Conservation (phyloP, 2,329 filamentous ascomycete species). For the Beauveria bassiana region DNA sequence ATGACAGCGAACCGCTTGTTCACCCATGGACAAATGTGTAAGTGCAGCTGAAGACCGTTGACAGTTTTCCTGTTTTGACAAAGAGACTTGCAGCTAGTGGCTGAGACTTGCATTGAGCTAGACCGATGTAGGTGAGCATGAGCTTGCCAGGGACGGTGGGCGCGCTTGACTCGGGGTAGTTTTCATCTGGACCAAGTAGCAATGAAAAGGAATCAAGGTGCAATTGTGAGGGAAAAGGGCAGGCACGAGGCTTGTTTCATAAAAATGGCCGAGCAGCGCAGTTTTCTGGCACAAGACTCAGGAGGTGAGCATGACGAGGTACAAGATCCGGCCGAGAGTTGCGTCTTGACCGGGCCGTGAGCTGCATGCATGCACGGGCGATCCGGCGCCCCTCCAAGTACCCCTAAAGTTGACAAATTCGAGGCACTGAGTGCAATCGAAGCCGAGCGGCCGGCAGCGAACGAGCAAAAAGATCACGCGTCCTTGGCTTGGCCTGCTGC, state of each 20-base stretch:
- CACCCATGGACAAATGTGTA: background rate
- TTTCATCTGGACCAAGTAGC: background rate
- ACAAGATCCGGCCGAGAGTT: slow-evolving; percentile 2
- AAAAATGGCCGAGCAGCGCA: background rate
- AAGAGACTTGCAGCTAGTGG: background rate
- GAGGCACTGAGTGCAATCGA: background rate
- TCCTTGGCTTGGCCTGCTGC: background rate
- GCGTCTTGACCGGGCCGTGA: background rate
- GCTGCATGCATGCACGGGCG: slow-evolving; percentile 1
- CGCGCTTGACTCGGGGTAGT: background rate
- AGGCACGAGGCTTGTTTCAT: slow-evolving; percentile 1
- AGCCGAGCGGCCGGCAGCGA: background rate
- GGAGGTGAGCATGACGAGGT: background rate
- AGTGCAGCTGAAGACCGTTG: slow-evolving; percentile 7
- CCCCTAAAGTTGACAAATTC: background rate
- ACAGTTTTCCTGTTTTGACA: slow-evolving; percentile 5
- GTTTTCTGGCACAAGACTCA: background rate
- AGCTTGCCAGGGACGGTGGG: background rate
- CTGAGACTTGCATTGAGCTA: slow-evolving; percentile 6
- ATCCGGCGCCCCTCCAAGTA: background rate
- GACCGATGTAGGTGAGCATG: background rate
- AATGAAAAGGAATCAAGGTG: background rate
- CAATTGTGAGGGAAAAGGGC: background rate
- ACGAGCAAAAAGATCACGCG: background rate
- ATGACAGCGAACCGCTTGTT: background rate